Evolutionary conservation across 768 basidiomycete species (phyloP), one percentile per base, ranked within the genome.

Genomic region (Boletales sp.): DNA sequence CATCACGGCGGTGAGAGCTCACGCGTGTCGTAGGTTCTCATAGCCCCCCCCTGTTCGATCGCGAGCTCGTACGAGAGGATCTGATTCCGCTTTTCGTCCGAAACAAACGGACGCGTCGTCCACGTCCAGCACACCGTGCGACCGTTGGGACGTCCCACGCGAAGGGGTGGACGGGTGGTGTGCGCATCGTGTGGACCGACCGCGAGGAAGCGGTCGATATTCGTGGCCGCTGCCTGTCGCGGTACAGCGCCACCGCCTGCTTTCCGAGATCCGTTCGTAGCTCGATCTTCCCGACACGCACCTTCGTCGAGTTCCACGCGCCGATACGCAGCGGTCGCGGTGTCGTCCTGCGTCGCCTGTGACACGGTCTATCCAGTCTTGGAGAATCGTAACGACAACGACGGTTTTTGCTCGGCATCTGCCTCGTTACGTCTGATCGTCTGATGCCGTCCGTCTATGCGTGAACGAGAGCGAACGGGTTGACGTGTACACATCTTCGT

Each of bases 231-330:
- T n/a, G n/a, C 73, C 61, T 84, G 82, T 86, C 84, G 45, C 82
- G 78, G 59, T 79, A 82, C 65, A 82, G 80, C 4, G 21, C 21
- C 0, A 83, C 76, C 0, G 81, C 77, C 30, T 59, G 63, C n/a
- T 79, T 81, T 41, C 77, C 71, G 8, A 84, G 72, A 38, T 33
- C 48, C 48, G 14, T 17, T 45, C 33, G 14, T 34, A 28, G 31
- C 34, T 5, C 10, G 12, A 13, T 25, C 1, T 13, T 12, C 21
- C 7, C 37, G 33, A 9, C 5, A 70, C 79, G 45, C 45, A 84
- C 82, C 74, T 55, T 84, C 83, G 52, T 85, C 84, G 2, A 83
- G 69, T 60, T 84, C 83, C 11, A 84, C 81, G 7, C 81, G 81
- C 71, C 83, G 84, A 62, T 82, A 84, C 4, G 80, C 81, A 10